phyloP scores from a whole-genome alignment of 768 basidiomycete genomes.

The Fomitopsis serialis region DNA sequence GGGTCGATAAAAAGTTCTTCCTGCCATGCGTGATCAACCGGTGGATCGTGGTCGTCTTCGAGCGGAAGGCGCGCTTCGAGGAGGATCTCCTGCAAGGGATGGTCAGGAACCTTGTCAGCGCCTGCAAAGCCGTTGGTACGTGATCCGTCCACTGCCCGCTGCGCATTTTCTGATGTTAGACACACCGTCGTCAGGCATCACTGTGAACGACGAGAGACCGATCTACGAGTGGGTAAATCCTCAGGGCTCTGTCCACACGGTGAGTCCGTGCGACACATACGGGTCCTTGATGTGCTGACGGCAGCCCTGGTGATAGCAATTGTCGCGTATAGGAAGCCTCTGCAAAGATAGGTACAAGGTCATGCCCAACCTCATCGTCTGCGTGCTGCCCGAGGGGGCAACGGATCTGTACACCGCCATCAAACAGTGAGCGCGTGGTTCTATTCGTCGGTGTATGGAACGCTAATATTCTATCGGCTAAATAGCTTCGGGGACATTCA shows the following conservation, averaged over 20 bases:
- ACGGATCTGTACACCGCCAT: conserved; percentile 76
- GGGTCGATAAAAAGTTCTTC: conserved; percentile 71
- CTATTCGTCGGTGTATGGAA: no score
- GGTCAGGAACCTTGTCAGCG: conserved; percentile 43
- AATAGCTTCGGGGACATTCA: conserved; percentile 69
- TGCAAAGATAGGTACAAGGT: conserved; percentile 34
- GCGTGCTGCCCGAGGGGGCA: conserved; percentile 67
- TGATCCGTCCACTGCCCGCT: no score
- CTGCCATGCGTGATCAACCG: conserved; percentile 43
- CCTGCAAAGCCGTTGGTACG: conserved; percentile 58
- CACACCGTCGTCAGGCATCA: conserved; percentile 52
- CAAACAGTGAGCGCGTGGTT: conserved; percentile 76
- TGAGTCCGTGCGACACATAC: no score
- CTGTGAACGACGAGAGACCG: conserved; percentile 37
- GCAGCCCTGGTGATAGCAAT: no score
- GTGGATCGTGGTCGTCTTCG: conserved; percentile 67
- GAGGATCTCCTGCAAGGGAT: conserved; percentile 43
- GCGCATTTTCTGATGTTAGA: no score
- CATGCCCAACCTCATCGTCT: conserved; percentile 54
- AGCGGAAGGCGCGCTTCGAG: conserved; percentile 52
- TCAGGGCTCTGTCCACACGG: conserved; percentile 41
- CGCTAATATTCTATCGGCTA: no score
- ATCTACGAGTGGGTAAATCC: conserved; percentile 51
- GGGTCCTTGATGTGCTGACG: no score
- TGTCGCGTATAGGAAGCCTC: no score